A percentile compares a stretch with the other conserved stretches of the same genome.
phyloP scores from a whole-genome alignment of 208 protist species.

The Crithidia acanthocephali region DNA sequence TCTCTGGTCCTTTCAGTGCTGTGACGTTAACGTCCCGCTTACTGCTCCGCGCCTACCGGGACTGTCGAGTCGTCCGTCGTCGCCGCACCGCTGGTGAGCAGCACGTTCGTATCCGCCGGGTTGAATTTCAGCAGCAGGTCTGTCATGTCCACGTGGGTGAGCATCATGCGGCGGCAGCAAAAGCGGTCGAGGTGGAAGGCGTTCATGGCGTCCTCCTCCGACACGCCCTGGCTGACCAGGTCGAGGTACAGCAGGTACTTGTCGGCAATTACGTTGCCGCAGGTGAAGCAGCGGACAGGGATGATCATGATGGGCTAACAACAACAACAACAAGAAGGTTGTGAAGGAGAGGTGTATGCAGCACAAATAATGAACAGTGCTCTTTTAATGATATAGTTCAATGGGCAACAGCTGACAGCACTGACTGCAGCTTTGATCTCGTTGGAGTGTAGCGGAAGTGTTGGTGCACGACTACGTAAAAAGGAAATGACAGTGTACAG shows the following conservation, averaged over 20 bases:
- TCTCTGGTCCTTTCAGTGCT: too few relatives aligned
- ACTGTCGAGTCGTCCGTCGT: not conserved
- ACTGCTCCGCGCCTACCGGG: not conserved
- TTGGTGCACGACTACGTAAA: too few relatives aligned
- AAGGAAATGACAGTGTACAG: too few relatives aligned
- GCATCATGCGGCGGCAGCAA: conserved; percentile 99
- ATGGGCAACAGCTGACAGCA: too few relatives aligned
- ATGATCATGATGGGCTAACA: conserved; percentile 96
- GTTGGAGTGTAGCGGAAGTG: too few relatives aligned
- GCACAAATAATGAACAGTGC: too few relatives aligned
- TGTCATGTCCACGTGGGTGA: conserved; percentile 99
- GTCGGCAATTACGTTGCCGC: conserved; percentile 99
- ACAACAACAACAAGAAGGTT: not conserved
- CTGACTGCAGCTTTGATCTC: too few relatives aligned
- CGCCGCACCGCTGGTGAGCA: conserved; percentile 10
- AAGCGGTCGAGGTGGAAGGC: conserved; percentile 97
- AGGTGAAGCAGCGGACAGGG: conserved; percentile 99
- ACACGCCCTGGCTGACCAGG: conserved; percentile 92
- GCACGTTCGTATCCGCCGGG: conserved; percentile 82
- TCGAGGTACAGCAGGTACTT: conserved; percentile 98
- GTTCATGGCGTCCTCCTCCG: conserved; percentile 97
- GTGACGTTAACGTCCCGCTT: not conserved
- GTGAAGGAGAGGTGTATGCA: not conserved
- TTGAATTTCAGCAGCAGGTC: conserved; percentile 97
- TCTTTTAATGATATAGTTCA: too few relatives aligned